These are phyloP conservation scores for Sclerotinia minor DNA, from an alignment of 2,329 filamentous ascomycete genomes.

Conservation along the genomic window DNA sequence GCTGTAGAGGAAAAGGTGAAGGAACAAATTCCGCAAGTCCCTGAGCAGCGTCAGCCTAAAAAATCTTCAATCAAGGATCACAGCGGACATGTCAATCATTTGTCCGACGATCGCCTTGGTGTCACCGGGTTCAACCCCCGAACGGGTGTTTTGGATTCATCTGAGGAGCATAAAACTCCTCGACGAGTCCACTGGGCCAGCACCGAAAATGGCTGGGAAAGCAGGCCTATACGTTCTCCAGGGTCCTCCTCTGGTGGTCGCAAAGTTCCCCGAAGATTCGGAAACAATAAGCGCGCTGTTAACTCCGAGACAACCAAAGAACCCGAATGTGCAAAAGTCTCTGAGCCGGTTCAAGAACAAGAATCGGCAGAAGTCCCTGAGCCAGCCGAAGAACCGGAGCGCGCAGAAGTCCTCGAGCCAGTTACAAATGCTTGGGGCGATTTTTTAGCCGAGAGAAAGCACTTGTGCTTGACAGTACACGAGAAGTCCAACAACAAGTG, in stretches of 20 bases:
- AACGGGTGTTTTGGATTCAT: slow-evolving; percentile 19
- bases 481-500: background rate
- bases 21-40: background rate
- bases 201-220: slow-evolving; percentile 7
- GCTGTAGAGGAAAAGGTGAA: background rate
- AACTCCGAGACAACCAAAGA: no score
- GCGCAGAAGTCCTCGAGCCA: no score
- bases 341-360: no score
- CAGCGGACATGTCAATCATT: background rate
- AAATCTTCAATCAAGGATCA: background rate
- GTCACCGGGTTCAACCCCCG: slow-evolving; percentile 25
- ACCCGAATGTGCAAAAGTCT: no score
- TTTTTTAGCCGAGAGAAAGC: no score
- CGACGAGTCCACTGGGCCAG: slow-evolving; percentile 8
- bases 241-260: background rate
- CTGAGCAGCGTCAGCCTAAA: background rate
- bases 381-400: no score
- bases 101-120: slow-evolving; percentile 20
- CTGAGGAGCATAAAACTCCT: background rate
- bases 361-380: no score
- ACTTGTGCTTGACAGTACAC: no score
- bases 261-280: background rate
- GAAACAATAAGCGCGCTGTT: background rate
- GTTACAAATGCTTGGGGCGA: no score
- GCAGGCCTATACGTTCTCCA: background rate